These are phyloP conservation scores for Leptographium galeiforme DNA, from an alignment of 2,329 filamentous ascomycete genomes.

Conservation along the genomic window DNA sequence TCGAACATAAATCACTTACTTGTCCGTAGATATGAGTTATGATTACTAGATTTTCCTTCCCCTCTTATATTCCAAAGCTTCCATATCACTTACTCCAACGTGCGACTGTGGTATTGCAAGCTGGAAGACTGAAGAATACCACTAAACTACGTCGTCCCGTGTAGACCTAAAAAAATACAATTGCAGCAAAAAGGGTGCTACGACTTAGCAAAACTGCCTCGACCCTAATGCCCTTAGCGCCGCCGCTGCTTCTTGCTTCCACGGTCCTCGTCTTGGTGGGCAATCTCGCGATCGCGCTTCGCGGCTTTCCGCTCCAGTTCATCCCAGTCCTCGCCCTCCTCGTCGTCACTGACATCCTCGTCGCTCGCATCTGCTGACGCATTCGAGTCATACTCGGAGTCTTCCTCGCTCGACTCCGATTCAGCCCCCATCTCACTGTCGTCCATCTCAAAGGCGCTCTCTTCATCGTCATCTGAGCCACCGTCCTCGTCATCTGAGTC, in stretches of 20 bases:
- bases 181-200: not conserved
- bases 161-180: not conserved
- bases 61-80: too few relatives aligned
- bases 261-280: constrained; percentile 64
- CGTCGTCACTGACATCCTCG: constrained; percentile 59
- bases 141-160: too few relatives aligned
- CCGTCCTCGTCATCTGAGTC: constrained; percentile 77
- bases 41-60: too few relatives aligned
- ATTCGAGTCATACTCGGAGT: constrained; percentile 87
- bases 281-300: constrained; percentile 60
- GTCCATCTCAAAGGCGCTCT: constrained; percentile 82
- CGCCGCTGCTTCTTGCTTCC: constrained; percentile 54
- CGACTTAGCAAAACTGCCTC: not conserved
- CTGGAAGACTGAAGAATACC: too few relatives aligned
- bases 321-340: constrained; percentile 84
- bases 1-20: not conserved
- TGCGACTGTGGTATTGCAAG: too few relatives aligned
- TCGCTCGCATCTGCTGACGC: constrained; percentile 71
- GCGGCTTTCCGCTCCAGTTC: constrained; percentile 84
- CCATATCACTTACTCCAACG: too few relatives aligned
- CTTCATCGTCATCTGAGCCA: constrained; percentile 71
- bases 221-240: constrained; percentile 19
- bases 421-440: constrained; percentile 77
- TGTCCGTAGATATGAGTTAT: not conserved
- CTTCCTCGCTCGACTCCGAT: constrained; percentile 65